A percentile compares a stretch with the other conserved stretches of the same genome.
Evolutionary conservation across 1,139 yeast genomes (phyloP).

Genomic region (Torulaspora pretoriensis): DNA sequence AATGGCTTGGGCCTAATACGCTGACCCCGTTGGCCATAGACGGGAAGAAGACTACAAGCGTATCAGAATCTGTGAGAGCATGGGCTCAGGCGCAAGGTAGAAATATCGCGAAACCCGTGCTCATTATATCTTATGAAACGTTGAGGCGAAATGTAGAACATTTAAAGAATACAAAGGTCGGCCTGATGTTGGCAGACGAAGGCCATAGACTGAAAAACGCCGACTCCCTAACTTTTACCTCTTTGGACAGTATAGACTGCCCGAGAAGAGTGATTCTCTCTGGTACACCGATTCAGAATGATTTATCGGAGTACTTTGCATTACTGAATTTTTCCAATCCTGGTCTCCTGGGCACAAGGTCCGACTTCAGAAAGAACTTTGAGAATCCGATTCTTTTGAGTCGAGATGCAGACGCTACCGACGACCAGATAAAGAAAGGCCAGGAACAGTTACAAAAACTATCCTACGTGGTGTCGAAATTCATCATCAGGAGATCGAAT

Average conservation of each 20-base stretch:
- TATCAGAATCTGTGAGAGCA: slow-evolving; percentile 63
- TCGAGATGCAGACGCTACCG: slow-evolving; percentile 87
- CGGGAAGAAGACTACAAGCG: slow-evolving; percentile 61
- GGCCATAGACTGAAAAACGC: slow-evolving; percentile 95
- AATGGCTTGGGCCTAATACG: slow-evolving; percentile 93
- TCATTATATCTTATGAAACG: slow-evolving; percentile 94
- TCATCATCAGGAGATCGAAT: slow-evolving; percentile 91
- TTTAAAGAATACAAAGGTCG: slow-evolving; percentile 75
- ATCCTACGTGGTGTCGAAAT: slow-evolving; percentile 74
- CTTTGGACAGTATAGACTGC: slow-evolving; percentile 77
- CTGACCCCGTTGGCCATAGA: slow-evolving; percentile 87
- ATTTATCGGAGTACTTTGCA: slow-evolving; percentile 90
- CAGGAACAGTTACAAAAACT: slow-evolving; percentile 66
- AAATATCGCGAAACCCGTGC: slow-evolving; percentile 85
- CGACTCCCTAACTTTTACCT: slow-evolving; percentile 87
- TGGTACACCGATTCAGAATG: slow-evolving; percentile 98
- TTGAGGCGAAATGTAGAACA: slow-evolving; percentile 79
- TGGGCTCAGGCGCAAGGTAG: slow-evolving; percentile 93
- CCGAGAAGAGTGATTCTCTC: slow-evolving; percentile 86
- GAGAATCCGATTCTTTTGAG: slow-evolving; percentile 79
- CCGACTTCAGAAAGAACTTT: slow-evolving; percentile 78
- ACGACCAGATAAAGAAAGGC: slow-evolving; percentile 69
- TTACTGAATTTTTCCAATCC: slow-evolving; percentile 91
- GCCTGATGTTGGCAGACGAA: slow-evolving; percentile 88
- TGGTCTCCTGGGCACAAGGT: slow-evolving; percentile 79